These are phyloP conservation scores for Platanus orientalis DNA, from an alignment of 164 flowering plant species.

Conservation along the genomic window DNA sequence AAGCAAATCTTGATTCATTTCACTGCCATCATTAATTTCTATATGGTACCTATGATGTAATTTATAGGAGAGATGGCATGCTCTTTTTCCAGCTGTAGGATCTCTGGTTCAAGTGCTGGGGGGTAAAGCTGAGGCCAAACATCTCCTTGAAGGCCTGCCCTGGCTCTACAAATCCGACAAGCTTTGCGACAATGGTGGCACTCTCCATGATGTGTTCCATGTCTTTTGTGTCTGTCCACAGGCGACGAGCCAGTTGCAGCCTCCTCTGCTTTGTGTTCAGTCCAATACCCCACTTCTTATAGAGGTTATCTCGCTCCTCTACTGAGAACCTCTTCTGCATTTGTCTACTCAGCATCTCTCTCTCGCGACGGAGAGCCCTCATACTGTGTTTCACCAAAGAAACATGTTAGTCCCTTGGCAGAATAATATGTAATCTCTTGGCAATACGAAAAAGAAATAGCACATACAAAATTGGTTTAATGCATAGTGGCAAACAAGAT, in stretches of 20 bases:
- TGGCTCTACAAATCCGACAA: conserved; percentile 52
- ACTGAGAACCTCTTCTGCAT: conserved; percentile 60
- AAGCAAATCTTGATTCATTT: too few species aligned
- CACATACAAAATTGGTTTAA: too few species aligned
- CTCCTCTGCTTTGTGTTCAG: conserved; percentile 65
- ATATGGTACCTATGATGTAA: background rate
- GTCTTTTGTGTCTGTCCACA: conserved; percentile 66
- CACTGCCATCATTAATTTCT: too few species aligned
- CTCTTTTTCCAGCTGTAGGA: conserved; percentile 46
- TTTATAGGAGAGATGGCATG: background rate
- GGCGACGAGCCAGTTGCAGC: conserved; percentile 47
- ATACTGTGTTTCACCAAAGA: conserved; percentile 29
- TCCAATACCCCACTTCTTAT: conserved; percentile 66
- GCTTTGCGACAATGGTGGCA: conserved; percentile 66
- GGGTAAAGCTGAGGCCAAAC: conserved; percentile 87
- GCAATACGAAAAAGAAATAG: too few species aligned
- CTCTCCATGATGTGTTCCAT: conserved; percentile 61
- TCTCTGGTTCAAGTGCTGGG: conserved; percentile 31
- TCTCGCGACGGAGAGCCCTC: conserved; percentile 65
- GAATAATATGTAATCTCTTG: too few species aligned
- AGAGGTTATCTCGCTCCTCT: conserved; percentile 57
- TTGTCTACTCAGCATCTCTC: conserved; percentile 61
- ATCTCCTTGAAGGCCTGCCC: conserved; percentile 77
- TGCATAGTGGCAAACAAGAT: too few species aligned
- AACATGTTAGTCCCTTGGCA: background rate